Evolutionary conservation across 345 rosid species (phyloP).

Genomic region (Arabidopsis suecica): DNA sequence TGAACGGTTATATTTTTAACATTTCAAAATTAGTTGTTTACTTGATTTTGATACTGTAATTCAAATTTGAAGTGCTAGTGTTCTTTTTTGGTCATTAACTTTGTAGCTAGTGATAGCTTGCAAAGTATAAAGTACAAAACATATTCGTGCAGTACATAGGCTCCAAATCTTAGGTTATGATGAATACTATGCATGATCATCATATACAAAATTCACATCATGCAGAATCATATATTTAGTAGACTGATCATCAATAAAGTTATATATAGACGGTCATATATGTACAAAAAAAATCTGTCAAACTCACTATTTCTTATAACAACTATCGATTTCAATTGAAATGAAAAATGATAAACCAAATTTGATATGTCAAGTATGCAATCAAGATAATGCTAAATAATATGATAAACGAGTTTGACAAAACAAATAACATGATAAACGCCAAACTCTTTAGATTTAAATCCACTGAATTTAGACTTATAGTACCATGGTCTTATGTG

Average conservation of each 20-base stretch:
- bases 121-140: slow-evolving; percentile 6
- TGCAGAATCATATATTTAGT: background rate
- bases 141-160: slow-evolving; percentile 1
- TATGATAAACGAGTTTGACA: background rate
- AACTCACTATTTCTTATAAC: background rate
- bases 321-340: background rate
- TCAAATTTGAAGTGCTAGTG: slow-evolving; percentile 4
- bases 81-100: background rate
- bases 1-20: slow-evolving; percentile 32
- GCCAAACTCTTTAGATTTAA: background rate
- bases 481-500: background rate
- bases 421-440: background rate
- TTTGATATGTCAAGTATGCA: too few relatives aligned
- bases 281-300: background rate
- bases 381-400: slow-evolving; percentile 11
- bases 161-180: background rate
- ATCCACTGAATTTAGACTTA: background rate
- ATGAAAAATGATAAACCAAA: background rate
- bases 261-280: background rate
- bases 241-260: background rate
- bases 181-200: slow-evolving; percentile 25
- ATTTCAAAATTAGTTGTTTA: slow-evolving; percentile 7
- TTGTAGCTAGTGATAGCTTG: background rate
- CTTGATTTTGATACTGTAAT: slow-evolving; percentile 7
- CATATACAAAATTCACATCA: slow-evolving; percentile 1